phyloP scores from a whole-genome alignment of 75 land plant species.

The Pseudotsuga menziesii region DNA sequence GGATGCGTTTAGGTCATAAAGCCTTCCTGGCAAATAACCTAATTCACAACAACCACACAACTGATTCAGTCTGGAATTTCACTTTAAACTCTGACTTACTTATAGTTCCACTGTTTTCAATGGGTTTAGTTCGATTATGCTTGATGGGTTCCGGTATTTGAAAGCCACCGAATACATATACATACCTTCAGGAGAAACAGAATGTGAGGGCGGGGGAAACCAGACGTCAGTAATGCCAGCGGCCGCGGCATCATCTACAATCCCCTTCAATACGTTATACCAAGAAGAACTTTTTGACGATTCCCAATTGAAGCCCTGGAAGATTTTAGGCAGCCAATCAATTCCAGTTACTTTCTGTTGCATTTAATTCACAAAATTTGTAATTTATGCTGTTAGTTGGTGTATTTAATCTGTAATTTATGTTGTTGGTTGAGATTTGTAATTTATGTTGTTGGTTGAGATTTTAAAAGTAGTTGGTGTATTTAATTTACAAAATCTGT shows the following conservation, averaged over 20 bases:
- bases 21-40: constrained; percentile 77
- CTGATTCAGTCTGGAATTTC: background rate
- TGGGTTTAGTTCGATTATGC: background rate
- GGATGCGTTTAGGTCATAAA: constrained; percentile 59
- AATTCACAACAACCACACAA: background rate
- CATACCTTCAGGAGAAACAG: constrained; percentile 39
- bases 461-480: too few species aligned
- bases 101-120: background rate
- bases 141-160: background rate
- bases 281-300: constrained; percentile 34
- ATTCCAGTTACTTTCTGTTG: too few species aligned
- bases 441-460: too few species aligned
- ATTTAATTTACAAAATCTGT: too few species aligned
- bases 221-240: constrained; percentile 18
- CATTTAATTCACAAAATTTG: too few species aligned
- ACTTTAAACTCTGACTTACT: background rate
- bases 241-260: constrained; percentile 20
- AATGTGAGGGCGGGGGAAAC: constrained; percentile 40
- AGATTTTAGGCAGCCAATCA: too few species aligned
- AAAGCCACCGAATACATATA: background rate
- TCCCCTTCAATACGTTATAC: constrained; percentile 33
- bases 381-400: too few species aligned
- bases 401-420: too few species aligned
- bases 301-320: constrained; percentile 48
- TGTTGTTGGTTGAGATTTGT: too few species aligned